Conservation (phyloP, 345 rosid species). For the Litchi chinensis region DNA sequence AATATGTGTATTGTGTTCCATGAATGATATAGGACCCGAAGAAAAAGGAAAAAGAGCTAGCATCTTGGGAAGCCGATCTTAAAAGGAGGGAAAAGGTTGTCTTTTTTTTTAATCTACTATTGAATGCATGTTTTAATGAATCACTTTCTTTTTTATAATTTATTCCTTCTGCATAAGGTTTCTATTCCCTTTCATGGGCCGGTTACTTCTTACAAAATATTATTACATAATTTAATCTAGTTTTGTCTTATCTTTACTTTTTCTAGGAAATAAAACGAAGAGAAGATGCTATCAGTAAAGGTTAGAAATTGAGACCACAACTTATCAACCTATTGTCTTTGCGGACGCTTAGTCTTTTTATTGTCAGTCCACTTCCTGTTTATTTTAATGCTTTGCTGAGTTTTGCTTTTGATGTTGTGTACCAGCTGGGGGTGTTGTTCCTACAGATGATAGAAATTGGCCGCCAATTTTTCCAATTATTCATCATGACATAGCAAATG, state of each 20-base stretch:
- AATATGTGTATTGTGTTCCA: conserved; percentile 18
- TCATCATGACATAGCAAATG: conserved; percentile 95
- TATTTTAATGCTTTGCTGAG: not conserved
- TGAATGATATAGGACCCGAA: conserved; percentile 56
- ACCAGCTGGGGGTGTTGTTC: conserved; percentile 76
- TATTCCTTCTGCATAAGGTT: not conserved
- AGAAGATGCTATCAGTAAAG: conserved; percentile 69
- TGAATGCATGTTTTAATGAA: not conserved
- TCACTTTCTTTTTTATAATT: not conserved
- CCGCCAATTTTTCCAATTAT: conserved; percentile 95
- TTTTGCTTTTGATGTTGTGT: conserved; percentile 14
- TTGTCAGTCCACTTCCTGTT: not conserved
- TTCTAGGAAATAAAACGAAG: conserved; percentile 74
- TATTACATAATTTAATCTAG: not conserved
- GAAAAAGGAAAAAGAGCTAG: conserved; percentile 75
- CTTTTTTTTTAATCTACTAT: conserved; percentile 3
- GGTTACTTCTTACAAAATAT: not conserved
- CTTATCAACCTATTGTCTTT: not conserved
- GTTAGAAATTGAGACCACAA: conserved; percentile 32
- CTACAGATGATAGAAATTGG: conserved; percentile 79
- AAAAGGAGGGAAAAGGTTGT: conserved; percentile 77
- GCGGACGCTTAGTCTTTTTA: not conserved
- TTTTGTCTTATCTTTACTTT: conserved; percentile 25
- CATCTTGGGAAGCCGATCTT: conserved; percentile 92
- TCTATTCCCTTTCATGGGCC: not conserved